Evolutionary conservation across 73 alveolate species (phyloP).

Genomic region (Paramecium pentaurelia): DNA sequence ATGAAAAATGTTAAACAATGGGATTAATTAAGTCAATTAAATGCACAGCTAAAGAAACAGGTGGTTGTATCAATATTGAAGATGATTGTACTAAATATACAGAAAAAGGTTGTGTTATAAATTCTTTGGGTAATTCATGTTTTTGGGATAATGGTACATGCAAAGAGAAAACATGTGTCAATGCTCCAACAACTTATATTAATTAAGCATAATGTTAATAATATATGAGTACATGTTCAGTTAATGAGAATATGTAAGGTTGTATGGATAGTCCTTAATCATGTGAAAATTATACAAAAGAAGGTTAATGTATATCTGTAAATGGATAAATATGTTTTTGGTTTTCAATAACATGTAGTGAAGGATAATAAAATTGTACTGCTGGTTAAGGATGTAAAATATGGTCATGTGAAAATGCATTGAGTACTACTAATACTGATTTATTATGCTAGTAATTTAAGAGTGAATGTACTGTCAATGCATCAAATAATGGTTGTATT

Average conservation of each 20-base stretch:
- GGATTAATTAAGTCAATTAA: background rate
- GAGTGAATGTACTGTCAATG: background rate
- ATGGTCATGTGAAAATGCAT: constrained; percentile 25
- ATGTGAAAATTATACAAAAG: background rate
- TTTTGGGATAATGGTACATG: constrained; percentile 11
- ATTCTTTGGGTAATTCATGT: background rate
- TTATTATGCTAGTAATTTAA: background rate
- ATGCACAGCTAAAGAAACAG: background rate
- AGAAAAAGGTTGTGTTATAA: constrained; percentile 10
- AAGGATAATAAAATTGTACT: background rate
- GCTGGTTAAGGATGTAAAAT: background rate
- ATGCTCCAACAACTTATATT: background rate
- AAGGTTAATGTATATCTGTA: background rate
- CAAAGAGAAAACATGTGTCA: background rate
- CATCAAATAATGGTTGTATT: background rate
- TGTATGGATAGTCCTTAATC: background rate
- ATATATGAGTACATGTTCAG: background rate
- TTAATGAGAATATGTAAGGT: background rate
- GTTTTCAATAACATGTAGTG: background rate
- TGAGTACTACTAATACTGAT: background rate
- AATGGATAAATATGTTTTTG: background rate
- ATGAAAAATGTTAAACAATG: background rate
- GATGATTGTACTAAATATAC: background rate
- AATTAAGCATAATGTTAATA: background rate
- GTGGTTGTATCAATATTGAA: background rate